Evolutionary conservation across 306 rosid species (phyloP).

Genomic region (Vicia sativa): DNA sequence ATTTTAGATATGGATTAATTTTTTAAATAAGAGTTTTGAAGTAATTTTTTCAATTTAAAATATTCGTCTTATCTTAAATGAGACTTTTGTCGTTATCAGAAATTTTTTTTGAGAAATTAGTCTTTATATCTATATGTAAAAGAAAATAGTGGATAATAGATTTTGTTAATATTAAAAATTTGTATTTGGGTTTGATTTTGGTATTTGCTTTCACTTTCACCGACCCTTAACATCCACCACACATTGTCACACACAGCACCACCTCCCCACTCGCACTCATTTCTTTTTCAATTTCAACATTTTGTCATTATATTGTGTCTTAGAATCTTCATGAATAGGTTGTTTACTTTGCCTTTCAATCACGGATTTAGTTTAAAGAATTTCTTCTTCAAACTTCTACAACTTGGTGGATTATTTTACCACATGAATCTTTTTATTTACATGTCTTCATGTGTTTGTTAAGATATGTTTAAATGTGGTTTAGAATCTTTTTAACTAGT

Average conservation of each 20-base stretch:
- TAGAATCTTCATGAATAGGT: slow-evolving; percentile 32
- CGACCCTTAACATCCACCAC: slow-evolving; percentile 44
- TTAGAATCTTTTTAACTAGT: background rate
- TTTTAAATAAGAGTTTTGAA: too few species aligned
- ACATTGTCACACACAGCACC: slow-evolving; percentile 31
- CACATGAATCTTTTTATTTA: slow-evolving; percentile 11
- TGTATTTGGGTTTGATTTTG: slow-evolving; percentile 31
- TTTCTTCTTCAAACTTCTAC: slow-evolving; percentile 35
- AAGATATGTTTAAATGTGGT: slow-evolving; percentile 14
- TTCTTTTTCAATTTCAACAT: slow-evolving; percentile 27
- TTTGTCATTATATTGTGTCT: slow-evolving; percentile 37
- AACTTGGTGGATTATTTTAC: slow-evolving; percentile 32
- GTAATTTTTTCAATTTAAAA: too few species aligned
- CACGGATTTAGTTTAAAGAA: slow-evolving; percentile 40
- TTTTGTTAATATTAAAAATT: background rate
- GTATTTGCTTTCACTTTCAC: slow-evolving; percentile 57
- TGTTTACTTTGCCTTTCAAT: slow-evolving; percentile 29
- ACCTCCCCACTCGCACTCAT: slow-evolving; percentile 42
- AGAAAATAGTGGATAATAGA: too few species aligned
- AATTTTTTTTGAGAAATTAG: too few species aligned
- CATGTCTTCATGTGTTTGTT: slow-evolving; percentile 38
- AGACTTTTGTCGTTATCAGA: too few species aligned
- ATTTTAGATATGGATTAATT: too few species aligned
- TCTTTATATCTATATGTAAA: too few species aligned
- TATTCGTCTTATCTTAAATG: too few species aligned